These are phyloP conservation scores for Hyaloraphidium curvatum DNA, from an alignment of 192 early-diverging fungal species.

Conservation along the genomic window DNA sequence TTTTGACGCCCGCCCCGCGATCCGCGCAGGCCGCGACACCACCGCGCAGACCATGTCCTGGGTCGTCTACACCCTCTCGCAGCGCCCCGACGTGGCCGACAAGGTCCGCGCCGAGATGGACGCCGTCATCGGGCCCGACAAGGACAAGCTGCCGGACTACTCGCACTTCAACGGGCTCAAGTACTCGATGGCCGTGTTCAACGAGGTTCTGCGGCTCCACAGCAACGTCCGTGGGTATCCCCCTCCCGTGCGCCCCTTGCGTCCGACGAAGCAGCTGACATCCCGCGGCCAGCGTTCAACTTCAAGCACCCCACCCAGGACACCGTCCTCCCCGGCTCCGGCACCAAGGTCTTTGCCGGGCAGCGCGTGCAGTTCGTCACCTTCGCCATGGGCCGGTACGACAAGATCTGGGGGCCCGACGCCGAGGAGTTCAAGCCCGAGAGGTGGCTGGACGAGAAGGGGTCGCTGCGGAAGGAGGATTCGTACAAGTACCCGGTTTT, in stretches of 20 bases:
- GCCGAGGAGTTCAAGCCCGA: slow-evolving; percentile 19
- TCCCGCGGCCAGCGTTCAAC: slow-evolving; percentile 3
- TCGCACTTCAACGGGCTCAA: slow-evolving; percentile 21
- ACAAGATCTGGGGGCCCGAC: neutral
- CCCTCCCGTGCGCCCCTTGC: neutral
- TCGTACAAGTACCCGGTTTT: slow-evolving; percentile 33
- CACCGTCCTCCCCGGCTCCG: neutral
- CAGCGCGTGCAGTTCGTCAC: neutral
- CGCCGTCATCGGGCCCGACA: neutral
- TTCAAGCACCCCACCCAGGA: slow-evolving; percentile 2
- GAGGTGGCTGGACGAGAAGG: slow-evolving; percentile 32
- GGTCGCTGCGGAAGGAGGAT: slow-evolving; percentile 11
- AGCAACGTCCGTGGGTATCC: neutral
- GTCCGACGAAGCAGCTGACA: neutral
- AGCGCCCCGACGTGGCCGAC: slow-evolving; percentile 13
- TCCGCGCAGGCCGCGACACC: slow-evolving; percentile 28
- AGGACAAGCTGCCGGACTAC: slow-evolving; percentile 5
- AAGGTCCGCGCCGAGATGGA: slow-evolving; percentile 13
- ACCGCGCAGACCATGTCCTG: slow-evolving; percentile 36
- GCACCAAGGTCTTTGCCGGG: neutral
- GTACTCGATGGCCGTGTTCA: slow-evolving; percentile 31
- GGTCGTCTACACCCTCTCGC: slow-evolving; percentile 25
- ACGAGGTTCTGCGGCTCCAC: slow-evolving; percentile 34
- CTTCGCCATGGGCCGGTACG: neutral
- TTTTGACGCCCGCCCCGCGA: neutral